phyloP scores from a whole-genome alignment of 2,329 filamentous ascomycete species.

The Aspergillus persii region DNA sequence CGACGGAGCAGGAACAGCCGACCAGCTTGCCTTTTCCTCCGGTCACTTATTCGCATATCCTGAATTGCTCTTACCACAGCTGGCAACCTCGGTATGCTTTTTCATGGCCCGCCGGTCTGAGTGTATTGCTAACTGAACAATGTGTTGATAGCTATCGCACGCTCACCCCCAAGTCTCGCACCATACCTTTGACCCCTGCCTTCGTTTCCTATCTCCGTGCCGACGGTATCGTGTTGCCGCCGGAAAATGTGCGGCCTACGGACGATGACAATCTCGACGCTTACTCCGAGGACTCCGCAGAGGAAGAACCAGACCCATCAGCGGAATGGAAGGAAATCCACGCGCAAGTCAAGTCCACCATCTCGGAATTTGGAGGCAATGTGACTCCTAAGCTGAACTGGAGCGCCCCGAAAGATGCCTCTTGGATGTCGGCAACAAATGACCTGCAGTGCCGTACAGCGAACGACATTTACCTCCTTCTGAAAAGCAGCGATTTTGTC shows the following conservation, averaged over 20 bases:
- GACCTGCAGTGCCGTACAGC: constrained; percentile 85
- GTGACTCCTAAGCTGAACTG: constrained; percentile 95
- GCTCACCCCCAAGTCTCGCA: constrained; percentile 78
- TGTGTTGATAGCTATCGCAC: constrained; percentile 62
- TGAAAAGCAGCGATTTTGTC: constrained; percentile 93
- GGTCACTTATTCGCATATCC: constrained; percentile 78
- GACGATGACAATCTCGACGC: constrained; percentile 52
- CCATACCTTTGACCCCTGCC: constrained; percentile 70
- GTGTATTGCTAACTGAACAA: constrained; percentile 10
- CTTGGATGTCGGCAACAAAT: constrained; percentile 84
- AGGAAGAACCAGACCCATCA: constrained; percentile 57
- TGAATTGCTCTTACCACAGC: constrained; percentile 89
- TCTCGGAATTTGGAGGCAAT: constrained; percentile 76
- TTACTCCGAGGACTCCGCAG: constrained; percentile 53
- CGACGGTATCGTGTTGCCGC: constrained; percentile 82
- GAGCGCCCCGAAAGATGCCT: constrained; percentile 94
- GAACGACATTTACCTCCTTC: constrained; percentile 87
- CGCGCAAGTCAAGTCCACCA: constrained; percentile 70
- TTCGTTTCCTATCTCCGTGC: constrained; percentile 87
- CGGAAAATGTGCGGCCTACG: constrained; percentile 37
- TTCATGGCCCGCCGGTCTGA: not conserved
- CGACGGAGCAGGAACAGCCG: constrained; percentile 14
- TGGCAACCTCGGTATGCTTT: constrained; percentile 73
- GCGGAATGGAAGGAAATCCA: constrained; percentile 68
- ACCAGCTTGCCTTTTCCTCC: constrained; percentile 70